Evolutionary conservation across 2,329 filamentous ascomycete genomes (phyloP), one percentile per base, ranked within the genome.

Genomic region (Chalara sp.): DNA sequence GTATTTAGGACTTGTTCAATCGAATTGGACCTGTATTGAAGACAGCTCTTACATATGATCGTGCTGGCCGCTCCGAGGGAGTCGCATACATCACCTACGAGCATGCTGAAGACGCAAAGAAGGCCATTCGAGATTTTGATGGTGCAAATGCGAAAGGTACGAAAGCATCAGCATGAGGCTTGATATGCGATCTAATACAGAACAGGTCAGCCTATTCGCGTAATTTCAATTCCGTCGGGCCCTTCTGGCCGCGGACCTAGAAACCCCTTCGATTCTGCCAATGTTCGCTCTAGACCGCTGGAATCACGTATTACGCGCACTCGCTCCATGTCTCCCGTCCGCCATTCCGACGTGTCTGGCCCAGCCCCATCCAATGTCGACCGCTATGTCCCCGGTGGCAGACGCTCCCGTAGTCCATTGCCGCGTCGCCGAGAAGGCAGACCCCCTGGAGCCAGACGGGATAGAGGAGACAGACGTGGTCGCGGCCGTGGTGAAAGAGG

Each of bases 111-210:
- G 87, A 96, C 67, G 91, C 91, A 7, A 73, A 78, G 60, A 75
- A 79, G 44, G 91, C 91, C 2, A 78, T 96, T 50, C 76, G 75
- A 49, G 86, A 96, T 61, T 96, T 86, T 64, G 85, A 96, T 65
- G 89, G 89, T 50, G 90, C 90, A 56, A 96, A 96, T 65, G 91
- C 91, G 51, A 91, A 93, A 61, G 86, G 85, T 77, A 72, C 66
- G 65, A 32, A 11, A 10, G 11, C n/a, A 46, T 30, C 21, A 7
- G 32, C 30, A 12, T 32, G 13, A 12, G 5, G 4, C 10, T 32
- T 12, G n/a, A 32, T 28, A n/a, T 30, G 2, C 28, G 41, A n/a
- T 40, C 49, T 62, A 50, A 61, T 31, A 48, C 29, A 41, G 51
- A 41, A 6, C 32, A 83, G 86, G 87, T 46, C 88, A 92, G 69